Conservation (phyloP, 345 rosid species). For the Populus simonii region DNA sequence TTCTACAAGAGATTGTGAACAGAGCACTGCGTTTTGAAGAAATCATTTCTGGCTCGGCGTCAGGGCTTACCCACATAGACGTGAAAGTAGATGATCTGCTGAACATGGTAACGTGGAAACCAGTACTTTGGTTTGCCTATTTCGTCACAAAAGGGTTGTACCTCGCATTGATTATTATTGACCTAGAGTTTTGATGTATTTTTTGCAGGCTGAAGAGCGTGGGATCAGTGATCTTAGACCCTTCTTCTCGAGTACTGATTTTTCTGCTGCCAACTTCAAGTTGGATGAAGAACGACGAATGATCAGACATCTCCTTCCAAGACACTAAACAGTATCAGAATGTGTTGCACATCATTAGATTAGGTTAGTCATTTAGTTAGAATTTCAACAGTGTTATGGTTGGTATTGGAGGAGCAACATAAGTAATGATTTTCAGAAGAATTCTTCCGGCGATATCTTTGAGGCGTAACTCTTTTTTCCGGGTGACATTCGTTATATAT, state of each 20-base stretch:
- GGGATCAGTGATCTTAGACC: slow-evolving; percentile 73
- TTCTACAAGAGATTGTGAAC: slow-evolving; percentile 77
- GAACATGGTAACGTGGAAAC: slow-evolving; percentile 55
- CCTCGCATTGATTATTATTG: slow-evolving; percentile 7
- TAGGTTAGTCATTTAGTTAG: too few species aligned
- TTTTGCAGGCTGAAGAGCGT: slow-evolving; percentile 71
- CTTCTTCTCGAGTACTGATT: slow-evolving; percentile 72
- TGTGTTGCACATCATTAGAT: too few species aligned
- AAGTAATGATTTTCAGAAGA: too few species aligned
- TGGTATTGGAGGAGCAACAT: too few species aligned
- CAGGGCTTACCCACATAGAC: slow-evolving; percentile 55
- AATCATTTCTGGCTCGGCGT: slow-evolving; percentile 64
- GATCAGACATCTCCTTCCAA: slow-evolving; percentile 53
- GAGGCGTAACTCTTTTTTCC: too few species aligned
- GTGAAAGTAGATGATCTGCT: slow-evolving; percentile 73
- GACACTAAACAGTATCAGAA: slow-evolving; percentile 2
- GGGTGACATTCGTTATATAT: too few species aligned
- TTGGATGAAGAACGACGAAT: slow-evolving; percentile 48
- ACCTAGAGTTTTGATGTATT: background rate
- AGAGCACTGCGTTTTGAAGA: slow-evolving; percentile 83
- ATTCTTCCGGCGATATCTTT: too few species aligned
- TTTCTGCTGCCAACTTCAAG: slow-evolving; percentile 64
- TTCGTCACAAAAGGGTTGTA: background rate
- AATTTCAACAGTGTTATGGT: too few species aligned
- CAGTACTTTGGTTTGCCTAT: background rate